Evolutionary conservation across 2,329 filamentous ascomycete species (phyloP), one percentile per base, ranked within the genome.

Genomic region (Fonsecaea pedrosoi): DNA sequence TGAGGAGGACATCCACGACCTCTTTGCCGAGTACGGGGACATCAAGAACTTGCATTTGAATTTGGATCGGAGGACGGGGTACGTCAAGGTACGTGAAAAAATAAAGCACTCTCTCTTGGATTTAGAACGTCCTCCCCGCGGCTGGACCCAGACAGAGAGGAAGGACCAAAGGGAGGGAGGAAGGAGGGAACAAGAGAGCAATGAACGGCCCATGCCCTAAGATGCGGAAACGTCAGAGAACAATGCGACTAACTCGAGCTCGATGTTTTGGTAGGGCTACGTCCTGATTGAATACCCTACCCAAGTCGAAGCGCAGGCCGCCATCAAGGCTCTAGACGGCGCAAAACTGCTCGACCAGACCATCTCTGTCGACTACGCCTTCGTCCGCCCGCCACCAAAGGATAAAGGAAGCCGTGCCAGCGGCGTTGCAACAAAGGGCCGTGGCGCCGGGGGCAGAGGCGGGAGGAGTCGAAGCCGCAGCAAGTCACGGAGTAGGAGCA

Each of bases 21-120:
- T 89, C 73, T 90, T 90, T 75, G 87, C 85, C 67, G 87, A 90
- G 68, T 87, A 85, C 71, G 87, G 87, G 64, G 86, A 89, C 74
- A 88, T 90, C 74, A 89, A 89, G 82, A 89, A 89, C 74, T 77
- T 89, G 73, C 87, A 87, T 74, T 78, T 90, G 79, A 89, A 89
- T 74, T 76, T 90, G 70, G 87, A 90, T 75, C 82, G 87, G 60
- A 81, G 87, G 73, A 89, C 87, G 18, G 87, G 87, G 76, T 90
- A 89, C 75, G 87, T 89, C 67, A 90, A 90, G 85, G 87, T 89
- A 74, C 18, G 78, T 25, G 30, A 32, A 32, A 32, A 32, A 6
- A 30, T 4, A 4, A 32, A 32, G 4, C 30, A 32, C 6, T 32
- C 30, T 32, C 30, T 32, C 30, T 32, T 32, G 30, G 30, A 32